phyloP scores from a whole-genome alignment of 2,329 filamentous ascomycete genomes.

The Metarhizium brunneum region DNA sequence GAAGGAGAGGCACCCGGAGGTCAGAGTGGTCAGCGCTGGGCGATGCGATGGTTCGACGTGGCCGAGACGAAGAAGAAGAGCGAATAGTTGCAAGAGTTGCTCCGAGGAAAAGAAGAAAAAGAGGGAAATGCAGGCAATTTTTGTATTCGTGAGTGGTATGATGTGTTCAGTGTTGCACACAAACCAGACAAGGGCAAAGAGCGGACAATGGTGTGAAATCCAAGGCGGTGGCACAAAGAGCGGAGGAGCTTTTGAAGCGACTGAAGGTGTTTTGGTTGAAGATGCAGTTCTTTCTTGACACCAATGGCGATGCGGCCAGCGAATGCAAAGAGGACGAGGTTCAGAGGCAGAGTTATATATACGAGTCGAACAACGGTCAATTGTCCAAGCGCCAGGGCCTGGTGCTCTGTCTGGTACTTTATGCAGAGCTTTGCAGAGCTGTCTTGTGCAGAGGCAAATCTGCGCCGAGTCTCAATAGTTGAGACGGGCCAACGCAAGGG shows the following conservation, averaged over 20 bases:
- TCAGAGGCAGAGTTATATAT: slow-evolving; percentile 7
- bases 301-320: neutral
- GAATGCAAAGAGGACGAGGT: neutral
- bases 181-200: neutral
- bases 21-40: neutral
- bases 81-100: neutral
- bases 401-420: too few species aligned
- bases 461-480: slow-evolving; percentile 4
- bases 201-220: neutral
- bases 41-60: neutral
- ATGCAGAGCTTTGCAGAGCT: too few species aligned
- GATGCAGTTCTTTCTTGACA: too few species aligned
- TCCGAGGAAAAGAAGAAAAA: neutral
- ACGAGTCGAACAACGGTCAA: neutral
- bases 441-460: neutral
- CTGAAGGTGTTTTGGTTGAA: neutral
- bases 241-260: neutral
- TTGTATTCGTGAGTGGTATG: neutral
- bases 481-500: slow-evolving; percentile 7
- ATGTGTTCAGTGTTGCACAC: neutral
- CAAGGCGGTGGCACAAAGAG: too few species aligned
- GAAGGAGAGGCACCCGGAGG: neutral
- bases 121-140: neutral
- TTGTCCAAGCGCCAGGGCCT: neutral
- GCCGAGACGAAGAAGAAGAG: neutral